A percentile compares a stretch with the other conserved stretches of the same genome.
phyloP scores from a whole-genome alignment of 306 rosid genomes.

The Prunus salicina region DNA sequence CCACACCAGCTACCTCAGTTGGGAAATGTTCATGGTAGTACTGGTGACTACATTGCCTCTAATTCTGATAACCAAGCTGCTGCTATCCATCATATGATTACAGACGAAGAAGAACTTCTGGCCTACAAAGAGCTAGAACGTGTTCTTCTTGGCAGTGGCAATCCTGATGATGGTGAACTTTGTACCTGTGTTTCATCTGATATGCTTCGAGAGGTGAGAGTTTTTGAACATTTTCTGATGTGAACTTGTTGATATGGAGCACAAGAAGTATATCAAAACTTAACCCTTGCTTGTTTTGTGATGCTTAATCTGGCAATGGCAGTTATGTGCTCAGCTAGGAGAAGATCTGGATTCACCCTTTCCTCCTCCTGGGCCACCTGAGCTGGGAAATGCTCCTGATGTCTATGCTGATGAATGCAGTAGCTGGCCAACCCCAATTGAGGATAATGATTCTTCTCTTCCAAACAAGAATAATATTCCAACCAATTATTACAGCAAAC shows the following conservation, averaged over 20 bases:
- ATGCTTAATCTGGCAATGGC: background rate
- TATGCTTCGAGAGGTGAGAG: slow-evolving; percentile 3
- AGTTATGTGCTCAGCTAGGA: background rate
- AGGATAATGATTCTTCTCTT: background rate
- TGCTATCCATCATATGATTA: background rate
- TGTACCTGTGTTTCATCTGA: background rate
- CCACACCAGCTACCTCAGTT: background rate
- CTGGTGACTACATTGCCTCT: background rate
- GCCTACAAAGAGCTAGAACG: background rate
- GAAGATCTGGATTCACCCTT: background rate
- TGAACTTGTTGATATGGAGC: background rate
- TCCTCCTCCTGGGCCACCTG: background rate
- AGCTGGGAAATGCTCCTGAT: background rate
- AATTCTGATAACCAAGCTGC: background rate
- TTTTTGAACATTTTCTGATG: background rate
- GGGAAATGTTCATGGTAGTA: slow-evolving; percentile 9
- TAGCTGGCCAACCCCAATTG: background rate
- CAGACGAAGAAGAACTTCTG: background rate
- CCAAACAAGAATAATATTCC: background rate
- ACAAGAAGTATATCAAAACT: slow-evolving; percentile 2
- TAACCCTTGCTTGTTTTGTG: slow-evolving; percentile 9
- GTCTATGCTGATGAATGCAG: background rate
- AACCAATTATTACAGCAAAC: background rate
- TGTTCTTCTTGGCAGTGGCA: background rate
- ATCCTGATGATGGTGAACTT: background rate